Conservation (phyloP, 2,329 filamentous ascomycete species). For the Colletotrichum sp. region DNA sequence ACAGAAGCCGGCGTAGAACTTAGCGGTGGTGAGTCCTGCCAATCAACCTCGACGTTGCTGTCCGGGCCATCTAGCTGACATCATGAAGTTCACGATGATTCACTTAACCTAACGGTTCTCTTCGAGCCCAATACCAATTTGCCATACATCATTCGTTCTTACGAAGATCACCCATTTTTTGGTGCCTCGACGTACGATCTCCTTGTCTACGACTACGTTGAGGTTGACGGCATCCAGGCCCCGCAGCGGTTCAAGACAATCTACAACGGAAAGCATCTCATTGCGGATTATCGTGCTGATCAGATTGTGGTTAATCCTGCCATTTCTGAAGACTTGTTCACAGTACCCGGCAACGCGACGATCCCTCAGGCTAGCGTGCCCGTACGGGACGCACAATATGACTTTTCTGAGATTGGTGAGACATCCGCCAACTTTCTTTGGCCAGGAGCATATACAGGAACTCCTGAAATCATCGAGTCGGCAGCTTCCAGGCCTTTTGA, state of each 20-base stretch:
- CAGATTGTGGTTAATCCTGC: neutral
- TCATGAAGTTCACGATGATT: neutral
- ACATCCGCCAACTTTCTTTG: constrained; percentile 14
- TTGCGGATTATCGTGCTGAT: constrained; percentile 1
- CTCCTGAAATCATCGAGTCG: neutral
- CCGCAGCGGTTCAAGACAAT: neutral
- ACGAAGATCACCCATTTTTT: constrained; percentile 16
- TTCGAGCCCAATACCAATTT: neutral
- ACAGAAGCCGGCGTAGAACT: neutral
- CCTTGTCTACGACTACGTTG: constrained; percentile 12
- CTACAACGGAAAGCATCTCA: neutral
- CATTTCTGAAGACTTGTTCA: neutral
- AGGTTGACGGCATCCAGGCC: constrained; percentile 6
- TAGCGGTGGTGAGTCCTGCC: neutral
- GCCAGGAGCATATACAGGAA: constrained; percentile 14
- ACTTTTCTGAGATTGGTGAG: constrained; percentile 12
- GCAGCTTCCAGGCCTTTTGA: neutral
- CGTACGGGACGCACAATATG: neutral
- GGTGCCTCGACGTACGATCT: constrained; percentile 16
- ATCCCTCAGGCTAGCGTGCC: neutral
- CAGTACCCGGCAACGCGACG: neutral
- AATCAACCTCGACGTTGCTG: neutral
- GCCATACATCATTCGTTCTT: constrained; percentile 7
- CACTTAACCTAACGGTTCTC: neutral
- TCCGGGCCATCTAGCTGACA: neutral